Percentiles rank a stretch among this genome's conserved stretches.
Evolutionary conservation across 1,284 basidiomycete species (phyloP).

Genomic region (Cutaneotrichosporon mucoides): DNA sequence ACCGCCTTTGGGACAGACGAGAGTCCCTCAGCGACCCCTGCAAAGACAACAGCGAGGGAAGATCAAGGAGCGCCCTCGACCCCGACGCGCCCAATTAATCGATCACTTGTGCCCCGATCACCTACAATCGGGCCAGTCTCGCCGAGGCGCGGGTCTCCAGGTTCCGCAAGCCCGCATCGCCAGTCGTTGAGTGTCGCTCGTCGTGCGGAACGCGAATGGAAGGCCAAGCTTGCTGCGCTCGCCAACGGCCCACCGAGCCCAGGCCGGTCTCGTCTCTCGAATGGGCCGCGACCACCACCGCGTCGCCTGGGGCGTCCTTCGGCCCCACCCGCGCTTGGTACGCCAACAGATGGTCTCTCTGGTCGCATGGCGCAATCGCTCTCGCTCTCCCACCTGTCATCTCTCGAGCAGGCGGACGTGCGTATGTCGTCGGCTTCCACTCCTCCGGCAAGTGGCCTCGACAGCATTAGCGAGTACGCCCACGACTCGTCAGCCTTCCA

Average conservation of each 20-base stretch:
- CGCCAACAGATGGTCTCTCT: background rate
- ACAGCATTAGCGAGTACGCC: background rate
- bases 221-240: conserved; percentile 32
- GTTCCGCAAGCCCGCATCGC: background rate
- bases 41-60: background rate
- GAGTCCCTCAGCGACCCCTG: background rate
- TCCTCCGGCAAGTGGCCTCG: background rate
- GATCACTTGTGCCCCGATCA: background rate
- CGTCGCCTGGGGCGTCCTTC: conserved; percentile 5
- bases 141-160: background rate
- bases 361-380: background rate
- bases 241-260: conserved; percentile 1
- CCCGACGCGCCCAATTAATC: background rate
- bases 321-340: background rate
- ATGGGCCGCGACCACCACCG: conserved; percentile 7
- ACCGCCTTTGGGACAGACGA: background rate
- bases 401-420: background rate
- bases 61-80: background rate
- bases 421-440: background rate
- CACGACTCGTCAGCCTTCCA: too few species aligned
- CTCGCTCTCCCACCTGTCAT: background rate
- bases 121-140: background rate
- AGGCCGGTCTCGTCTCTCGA: background rate
- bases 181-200: conserved; percentile 2
- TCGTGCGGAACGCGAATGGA: conserved; percentile 35